Conservation (phyloP, 495 filamentous ascomycete genomes). For the Margaritispora aquatica region DNA sequence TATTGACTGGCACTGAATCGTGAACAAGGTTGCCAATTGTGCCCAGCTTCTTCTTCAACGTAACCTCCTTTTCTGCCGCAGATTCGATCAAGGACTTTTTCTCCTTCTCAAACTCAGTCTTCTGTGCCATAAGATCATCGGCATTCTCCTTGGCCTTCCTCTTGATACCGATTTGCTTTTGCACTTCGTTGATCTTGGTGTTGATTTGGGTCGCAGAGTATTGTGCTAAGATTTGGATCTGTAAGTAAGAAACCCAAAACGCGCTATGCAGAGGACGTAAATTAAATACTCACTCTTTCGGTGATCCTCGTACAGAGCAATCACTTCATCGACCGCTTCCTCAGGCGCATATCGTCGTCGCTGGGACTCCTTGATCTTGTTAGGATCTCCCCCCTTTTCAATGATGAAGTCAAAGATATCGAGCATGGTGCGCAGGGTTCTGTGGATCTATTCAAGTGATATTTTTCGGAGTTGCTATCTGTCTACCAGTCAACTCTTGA, state of each 20-base stretch:
- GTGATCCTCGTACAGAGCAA: slow-evolving; percentile 81
- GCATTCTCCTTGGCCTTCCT: slow-evolving; percentile 95
- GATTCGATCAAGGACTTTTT: slow-evolving; percentile 71
- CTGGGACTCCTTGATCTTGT: slow-evolving; percentile 86
- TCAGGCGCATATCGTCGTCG: slow-evolving; percentile 70
- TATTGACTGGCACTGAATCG: slow-evolving; percentile 80
- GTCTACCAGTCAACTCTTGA: too few relatives aligned
- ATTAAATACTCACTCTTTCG: slow-evolving; percentile 58
- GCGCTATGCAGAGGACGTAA: not conserved
- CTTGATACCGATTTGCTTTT: slow-evolving; percentile 85
- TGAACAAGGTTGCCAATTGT: slow-evolving; percentile 92
- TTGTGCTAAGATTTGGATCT: slow-evolving; percentile 43
- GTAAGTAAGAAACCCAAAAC: not conserved
- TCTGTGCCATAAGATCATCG: slow-evolving; percentile 64
- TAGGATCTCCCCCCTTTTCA: slow-evolving; percentile 83
- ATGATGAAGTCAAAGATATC: slow-evolving; percentile 76
- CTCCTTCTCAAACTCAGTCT: slow-evolving; percentile 66
- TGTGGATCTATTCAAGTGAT: too few relatives aligned
- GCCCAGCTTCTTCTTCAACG: slow-evolving; percentile 70
- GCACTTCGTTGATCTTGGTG: slow-evolving; percentile 75
- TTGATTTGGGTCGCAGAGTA: slow-evolving; percentile 77
- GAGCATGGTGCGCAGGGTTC: slow-evolving; percentile 39
- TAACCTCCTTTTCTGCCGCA: slow-evolving; percentile 65
- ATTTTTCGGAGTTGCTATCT: too few relatives aligned
- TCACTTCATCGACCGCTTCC: slow-evolving; percentile 83